phyloP scores from a whole-genome alignment of 2,329 filamentous ascomycete species.

The Reticulascus tulasneorum region DNA sequence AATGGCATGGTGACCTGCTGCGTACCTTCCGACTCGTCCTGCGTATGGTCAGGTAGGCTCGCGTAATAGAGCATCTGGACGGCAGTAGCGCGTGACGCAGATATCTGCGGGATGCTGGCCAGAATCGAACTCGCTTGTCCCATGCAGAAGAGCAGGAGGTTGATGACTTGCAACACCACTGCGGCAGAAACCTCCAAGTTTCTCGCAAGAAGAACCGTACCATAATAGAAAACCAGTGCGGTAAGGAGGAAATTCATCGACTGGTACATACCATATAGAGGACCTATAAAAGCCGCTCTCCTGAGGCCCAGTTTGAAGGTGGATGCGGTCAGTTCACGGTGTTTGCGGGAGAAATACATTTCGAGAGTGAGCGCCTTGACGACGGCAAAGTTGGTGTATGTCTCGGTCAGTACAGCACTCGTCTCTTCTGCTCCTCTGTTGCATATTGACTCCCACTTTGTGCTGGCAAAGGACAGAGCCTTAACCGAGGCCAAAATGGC shows the following conservation, averaged over 20 bases:
- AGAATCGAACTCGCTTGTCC: conserved; percentile 68
- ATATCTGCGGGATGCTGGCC: conserved; percentile 75
- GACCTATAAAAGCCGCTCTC: conserved; percentile 63
- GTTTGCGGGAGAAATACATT: conserved; percentile 62
- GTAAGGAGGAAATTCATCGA: conserved; percentile 67
- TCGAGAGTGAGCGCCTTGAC: conserved; percentile 75
- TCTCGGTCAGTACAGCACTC: conserved; percentile 65
- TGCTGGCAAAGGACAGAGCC: conserved; percentile 60
- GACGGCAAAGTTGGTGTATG: conserved; percentile 73
- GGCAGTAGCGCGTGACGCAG: conserved; percentile 68
- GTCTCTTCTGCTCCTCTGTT: conserved; percentile 59
- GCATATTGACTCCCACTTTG: conserved; percentile 67
- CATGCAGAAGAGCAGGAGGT: conserved; percentile 79
- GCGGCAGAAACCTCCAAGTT: conserved; percentile 44
- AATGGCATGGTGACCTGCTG: conserved; percentile 21
- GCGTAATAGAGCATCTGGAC: conserved; percentile 68
- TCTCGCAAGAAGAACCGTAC: conserved; percentile 56
- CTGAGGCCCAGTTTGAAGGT: conserved; percentile 60
- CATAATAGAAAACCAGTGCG: conserved; percentile 82
- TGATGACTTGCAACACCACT: conserved; percentile 69
- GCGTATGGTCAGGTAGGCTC: conserved; percentile 49
- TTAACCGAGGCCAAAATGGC: conserved; percentile 64
- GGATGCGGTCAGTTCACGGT: conserved; percentile 44
- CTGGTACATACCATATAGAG: conserved; percentile 75
- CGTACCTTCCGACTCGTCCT: conserved; percentile 42